Evolutionary conservation across 1,139 yeast genomes (phyloP).

Genomic region (Diutina mesorugosa): DNA sequence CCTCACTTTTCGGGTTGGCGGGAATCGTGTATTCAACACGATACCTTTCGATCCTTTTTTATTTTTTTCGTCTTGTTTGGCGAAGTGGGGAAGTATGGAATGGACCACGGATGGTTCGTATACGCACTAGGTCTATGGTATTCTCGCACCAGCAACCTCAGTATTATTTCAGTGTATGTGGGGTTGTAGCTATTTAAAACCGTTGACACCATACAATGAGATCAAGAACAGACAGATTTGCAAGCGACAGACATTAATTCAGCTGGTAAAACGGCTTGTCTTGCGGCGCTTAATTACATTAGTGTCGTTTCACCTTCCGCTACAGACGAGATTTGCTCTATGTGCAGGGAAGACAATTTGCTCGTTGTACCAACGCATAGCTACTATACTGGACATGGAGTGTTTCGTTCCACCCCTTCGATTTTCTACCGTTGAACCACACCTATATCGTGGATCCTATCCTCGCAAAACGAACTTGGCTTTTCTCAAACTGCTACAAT

Average conservation of each 20-base stretch:
- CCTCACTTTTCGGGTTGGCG: neutral
- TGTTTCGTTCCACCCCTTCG: slow-evolving; percentile 65
- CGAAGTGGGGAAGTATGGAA: neutral
- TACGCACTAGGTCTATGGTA: neutral
- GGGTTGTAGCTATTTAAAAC: neutral
- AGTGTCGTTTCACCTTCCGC: neutral
- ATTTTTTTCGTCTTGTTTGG: neutral
- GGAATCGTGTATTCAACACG: neutral
- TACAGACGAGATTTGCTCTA: neutral
- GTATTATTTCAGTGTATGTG: neutral
- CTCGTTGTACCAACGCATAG: neutral
- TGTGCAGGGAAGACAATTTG: neutral
- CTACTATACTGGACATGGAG: neutral
- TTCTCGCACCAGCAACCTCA: neutral
- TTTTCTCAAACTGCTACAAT: slow-evolving; percentile 54
- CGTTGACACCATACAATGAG: neutral
- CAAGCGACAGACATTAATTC: too few relatives aligned
- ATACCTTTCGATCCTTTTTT: too few relatives aligned
- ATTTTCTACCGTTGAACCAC: slow-evolving; percentile 59
- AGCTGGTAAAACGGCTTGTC: too few relatives aligned
- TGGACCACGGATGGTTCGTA: neutral
- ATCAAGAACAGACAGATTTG: neutral
- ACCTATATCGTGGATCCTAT: slow-evolving; percentile 72
- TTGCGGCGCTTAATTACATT: too few relatives aligned
- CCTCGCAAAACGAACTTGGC: slow-evolving; percentile 66